A percentile compares a stretch with the other conserved stretches of the same genome.
Conservation (phyloP, 2,329 filamentous ascomycete species). For the Pseudogymnoascus sp. region DNA sequence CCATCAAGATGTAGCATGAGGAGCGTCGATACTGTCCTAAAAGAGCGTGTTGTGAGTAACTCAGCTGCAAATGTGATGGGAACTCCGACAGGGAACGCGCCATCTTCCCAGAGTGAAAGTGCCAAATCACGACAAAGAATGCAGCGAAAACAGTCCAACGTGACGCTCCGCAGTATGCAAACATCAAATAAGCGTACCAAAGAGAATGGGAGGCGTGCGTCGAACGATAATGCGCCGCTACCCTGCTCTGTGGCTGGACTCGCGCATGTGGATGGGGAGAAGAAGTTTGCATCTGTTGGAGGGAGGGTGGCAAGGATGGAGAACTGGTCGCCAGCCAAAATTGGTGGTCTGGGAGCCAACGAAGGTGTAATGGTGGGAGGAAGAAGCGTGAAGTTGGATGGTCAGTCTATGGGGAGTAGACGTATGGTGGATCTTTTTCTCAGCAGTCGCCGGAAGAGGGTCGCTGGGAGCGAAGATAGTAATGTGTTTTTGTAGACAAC, state of each 20-base stretch:
- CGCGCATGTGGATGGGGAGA: slow-evolving; percentile 22
- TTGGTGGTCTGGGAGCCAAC: slow-evolving; percentile 19
- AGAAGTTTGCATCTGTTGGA: slow-evolving; percentile 25
- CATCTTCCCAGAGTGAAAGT: slow-evolving; percentile 12
- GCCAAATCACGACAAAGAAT: slow-evolving; percentile 18
- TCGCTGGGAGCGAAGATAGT: slow-evolving; percentile 33
- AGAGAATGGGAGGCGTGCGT: slow-evolving; percentile 12
- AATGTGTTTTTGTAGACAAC: slow-evolving; percentile 15
- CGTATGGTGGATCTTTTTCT: slow-evolving; percentile 49
- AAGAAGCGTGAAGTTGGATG: slow-evolving; percentile 19
- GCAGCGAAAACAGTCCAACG: slow-evolving; percentile 18
- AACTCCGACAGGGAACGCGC: slow-evolving; percentile 10
- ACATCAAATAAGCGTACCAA: slow-evolving; percentile 24
- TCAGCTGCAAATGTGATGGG: not conserved
- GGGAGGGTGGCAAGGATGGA: slow-evolving; percentile 1
- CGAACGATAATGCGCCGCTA: slow-evolving; percentile 9
- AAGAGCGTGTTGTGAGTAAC: not conserved
- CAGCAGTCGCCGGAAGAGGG: slow-evolving; percentile 38
- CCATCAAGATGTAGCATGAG: not conserved
- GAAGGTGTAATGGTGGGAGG: slow-evolving; percentile 16
- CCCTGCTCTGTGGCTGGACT: slow-evolving; percentile 21
- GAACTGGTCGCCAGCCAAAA: slow-evolving; percentile 13
- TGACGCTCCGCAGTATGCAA: slow-evolving; percentile 21
- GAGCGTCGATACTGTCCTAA: not conserved
- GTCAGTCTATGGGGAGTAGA: slow-evolving; percentile 37